Percentiles rank a stretch among this genome's conserved stretches.
Evolutionary conservation across 2,329 filamentous ascomycete species (phyloP).

Genomic region (Botrytis cinerea): DNA sequence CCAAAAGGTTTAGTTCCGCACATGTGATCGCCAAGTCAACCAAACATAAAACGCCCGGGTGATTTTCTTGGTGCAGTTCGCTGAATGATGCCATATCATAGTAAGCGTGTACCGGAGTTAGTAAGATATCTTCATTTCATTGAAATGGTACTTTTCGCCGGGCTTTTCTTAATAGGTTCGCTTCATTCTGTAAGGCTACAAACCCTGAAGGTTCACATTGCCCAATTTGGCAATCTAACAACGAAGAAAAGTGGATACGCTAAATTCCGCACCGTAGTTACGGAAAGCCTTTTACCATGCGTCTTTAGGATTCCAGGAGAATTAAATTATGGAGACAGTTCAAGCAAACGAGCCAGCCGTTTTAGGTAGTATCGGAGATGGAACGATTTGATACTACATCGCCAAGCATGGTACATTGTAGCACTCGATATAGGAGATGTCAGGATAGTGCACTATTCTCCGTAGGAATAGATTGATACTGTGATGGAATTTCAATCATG

Average conservation of each 20-base stretch:
- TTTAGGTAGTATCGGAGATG: neutral
- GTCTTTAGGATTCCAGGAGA: neutral
- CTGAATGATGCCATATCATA: neutral
- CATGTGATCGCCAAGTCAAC: neutral
- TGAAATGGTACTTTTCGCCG: neutral
- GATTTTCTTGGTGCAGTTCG: neutral
- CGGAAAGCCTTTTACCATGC: neutral
- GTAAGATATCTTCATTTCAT: neutral
- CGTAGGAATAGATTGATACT: neutral
- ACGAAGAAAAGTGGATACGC: neutral
- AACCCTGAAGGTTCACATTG: neutral
- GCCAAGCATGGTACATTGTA: neutral
- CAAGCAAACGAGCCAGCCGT: slow-evolving; percentile 1
- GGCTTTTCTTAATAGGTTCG: neutral
- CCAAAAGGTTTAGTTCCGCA: neutral
- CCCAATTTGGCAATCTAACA: neutral
- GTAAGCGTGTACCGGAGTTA: neutral
- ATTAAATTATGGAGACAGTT: neutral
- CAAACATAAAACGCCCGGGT: neutral
- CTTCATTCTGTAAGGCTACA: neutral
- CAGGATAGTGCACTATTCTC: neutral
- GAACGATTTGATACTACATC: neutral
- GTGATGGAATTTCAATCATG: neutral
- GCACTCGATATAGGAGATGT: neutral
- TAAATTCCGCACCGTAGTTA: neutral